A percentile compares a stretch with the other conserved stretches of the same genome.
phyloP scores from a whole-genome alignment of 345 rosid genomes.

The Physaria fendleri region DNA sequence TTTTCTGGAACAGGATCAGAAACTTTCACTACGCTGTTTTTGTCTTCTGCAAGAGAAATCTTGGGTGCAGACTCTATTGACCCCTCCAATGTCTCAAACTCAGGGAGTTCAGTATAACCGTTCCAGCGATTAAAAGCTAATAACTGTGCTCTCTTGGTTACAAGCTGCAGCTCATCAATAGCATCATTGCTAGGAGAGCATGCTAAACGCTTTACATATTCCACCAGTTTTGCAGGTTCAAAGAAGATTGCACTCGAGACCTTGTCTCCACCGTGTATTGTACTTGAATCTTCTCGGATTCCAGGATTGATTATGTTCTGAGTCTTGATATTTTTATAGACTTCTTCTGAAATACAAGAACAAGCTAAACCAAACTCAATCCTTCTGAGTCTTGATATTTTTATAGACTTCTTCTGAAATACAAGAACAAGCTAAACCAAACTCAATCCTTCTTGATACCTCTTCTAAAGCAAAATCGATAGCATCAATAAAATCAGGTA shows the following conservation, averaged over 20 bases:
- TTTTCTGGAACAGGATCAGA: slow-evolving; percentile 18
- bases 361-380: slow-evolving; percentile 69
- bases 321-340: slow-evolving; percentile 33
- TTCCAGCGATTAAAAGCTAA: slow-evolving; percentile 64
- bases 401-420: slow-evolving; percentile 39
- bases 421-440: slow-evolving; percentile 70
- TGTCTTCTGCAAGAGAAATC: slow-evolving; percentile 25
- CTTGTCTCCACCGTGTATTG: slow-evolving; percentile 44
- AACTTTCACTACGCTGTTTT: slow-evolving; percentile 9
- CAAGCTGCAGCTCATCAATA: slow-evolving; percentile 45
- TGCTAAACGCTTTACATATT: slow-evolving; percentile 43
- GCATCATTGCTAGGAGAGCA: slow-evolving; percentile 25
- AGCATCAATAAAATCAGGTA: slow-evolving; percentile 44
- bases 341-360: slow-evolving; percentile 49
- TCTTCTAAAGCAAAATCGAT: slow-evolving; percentile 67
- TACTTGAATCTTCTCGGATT: slow-evolving; percentile 38
- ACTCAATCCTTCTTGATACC: slow-evolving; percentile 64
- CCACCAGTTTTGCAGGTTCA: slow-evolving; percentile 48
- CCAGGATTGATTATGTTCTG: slow-evolving; percentile 61
- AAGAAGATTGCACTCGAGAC: slow-evolving; percentile 40
- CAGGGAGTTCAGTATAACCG: slow-evolving; percentile 52
- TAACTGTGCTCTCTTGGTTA: slow-evolving; percentile 42
- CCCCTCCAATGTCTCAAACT: slow-evolving; percentile 39
- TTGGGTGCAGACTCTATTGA: slow-evolving; percentile 44
- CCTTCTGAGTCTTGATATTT: slow-evolving; percentile 58